These are phyloP conservation scores for Coemansia sp. DNA, from an alignment of 371 early-diverging fungal species.

Conservation along the genomic window DNA sequence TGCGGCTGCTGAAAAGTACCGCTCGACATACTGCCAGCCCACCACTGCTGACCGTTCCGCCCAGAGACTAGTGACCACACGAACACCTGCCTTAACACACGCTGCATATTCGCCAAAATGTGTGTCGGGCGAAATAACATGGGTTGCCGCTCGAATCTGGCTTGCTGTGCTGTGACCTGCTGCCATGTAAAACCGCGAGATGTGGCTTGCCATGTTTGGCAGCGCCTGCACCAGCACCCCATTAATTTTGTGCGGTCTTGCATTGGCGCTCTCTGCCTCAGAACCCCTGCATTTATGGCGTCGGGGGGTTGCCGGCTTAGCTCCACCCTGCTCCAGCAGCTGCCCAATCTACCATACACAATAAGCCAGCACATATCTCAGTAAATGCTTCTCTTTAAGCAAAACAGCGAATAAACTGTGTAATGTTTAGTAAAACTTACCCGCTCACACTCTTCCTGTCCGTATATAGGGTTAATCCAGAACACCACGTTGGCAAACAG, in stretches of 20 bases:
- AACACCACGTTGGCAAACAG: slow-evolving; percentile 45
- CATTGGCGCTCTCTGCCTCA: background rate
- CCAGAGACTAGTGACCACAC: slow-evolving; percentile 46
- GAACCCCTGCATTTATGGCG: background rate
- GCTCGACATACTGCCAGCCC: slow-evolving; percentile 44
- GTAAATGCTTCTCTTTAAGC: background rate
- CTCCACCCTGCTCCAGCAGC: slow-evolving; percentile 28
- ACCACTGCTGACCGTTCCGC: slow-evolving; percentile 29
- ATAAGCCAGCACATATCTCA: background rate
- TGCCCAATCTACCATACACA: slow-evolving; percentile 19
- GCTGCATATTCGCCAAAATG: slow-evolving; percentile 51
- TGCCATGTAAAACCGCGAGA: slow-evolving; percentile 32
- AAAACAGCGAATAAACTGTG: no score
- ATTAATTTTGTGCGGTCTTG: slow-evolving; percentile 19
- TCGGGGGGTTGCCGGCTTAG: slow-evolving; percentile 19
- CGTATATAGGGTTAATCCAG: slow-evolving; percentile 48
- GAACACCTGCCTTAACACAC: slow-evolving; percentile 26
- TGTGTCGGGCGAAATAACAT: slow-evolving; percentile 43
- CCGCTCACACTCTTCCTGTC: slow-evolving; percentile 9
- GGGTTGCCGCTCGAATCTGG: slow-evolving; percentile 21
- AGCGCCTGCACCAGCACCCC: slow-evolving; percentile 37
- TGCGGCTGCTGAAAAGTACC: slow-evolving; percentile 35
- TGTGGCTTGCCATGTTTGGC: slow-evolving; percentile 40
- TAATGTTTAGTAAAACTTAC: slow-evolving; percentile 21
- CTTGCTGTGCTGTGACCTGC: background rate